Evolutionary conservation across 2,329 filamentous ascomycete species (phyloP).

Genomic region (Paramyrothecium sp.): DNA sequence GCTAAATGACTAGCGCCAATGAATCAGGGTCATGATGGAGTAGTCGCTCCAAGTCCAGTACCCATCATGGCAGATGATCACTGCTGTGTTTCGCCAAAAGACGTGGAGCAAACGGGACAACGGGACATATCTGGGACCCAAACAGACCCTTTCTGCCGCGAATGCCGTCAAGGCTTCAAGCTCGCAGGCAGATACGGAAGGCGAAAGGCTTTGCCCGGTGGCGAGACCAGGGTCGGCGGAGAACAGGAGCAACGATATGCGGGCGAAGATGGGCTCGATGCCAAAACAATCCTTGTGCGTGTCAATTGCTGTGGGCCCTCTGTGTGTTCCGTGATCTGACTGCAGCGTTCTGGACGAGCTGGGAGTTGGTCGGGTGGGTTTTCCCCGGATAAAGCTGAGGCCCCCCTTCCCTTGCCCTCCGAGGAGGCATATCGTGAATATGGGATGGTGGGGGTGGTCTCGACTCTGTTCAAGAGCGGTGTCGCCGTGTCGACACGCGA

Average conservation of each 20-base stretch:
- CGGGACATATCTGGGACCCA: background rate
- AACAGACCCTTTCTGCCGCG: background rate
- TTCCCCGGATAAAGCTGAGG: background rate
- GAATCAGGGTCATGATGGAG: background rate
- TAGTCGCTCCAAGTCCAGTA: background rate
- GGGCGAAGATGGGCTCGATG: background rate
- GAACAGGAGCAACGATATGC: background rate
- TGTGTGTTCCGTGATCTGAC: background rate
- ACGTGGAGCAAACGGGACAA: background rate
- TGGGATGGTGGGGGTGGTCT: background rate
- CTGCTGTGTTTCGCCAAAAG: background rate
- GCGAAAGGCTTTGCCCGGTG: background rate
- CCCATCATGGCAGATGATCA: background rate
- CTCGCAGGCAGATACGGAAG: background rate
- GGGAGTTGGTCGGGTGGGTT: background rate
- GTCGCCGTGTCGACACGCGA: background rate
- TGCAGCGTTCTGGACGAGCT: background rate
- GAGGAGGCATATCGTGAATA: background rate
- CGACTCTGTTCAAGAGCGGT: background rate
- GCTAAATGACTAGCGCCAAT: constrained; percentile 1
- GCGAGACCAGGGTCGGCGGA: background rate
- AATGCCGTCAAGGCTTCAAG: background rate
- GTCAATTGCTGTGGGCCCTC: background rate
- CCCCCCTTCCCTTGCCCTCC: background rate
- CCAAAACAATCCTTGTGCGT: background rate